Conservation (phyloP, 257 asterid species). For the Coffea canephora region DNA sequence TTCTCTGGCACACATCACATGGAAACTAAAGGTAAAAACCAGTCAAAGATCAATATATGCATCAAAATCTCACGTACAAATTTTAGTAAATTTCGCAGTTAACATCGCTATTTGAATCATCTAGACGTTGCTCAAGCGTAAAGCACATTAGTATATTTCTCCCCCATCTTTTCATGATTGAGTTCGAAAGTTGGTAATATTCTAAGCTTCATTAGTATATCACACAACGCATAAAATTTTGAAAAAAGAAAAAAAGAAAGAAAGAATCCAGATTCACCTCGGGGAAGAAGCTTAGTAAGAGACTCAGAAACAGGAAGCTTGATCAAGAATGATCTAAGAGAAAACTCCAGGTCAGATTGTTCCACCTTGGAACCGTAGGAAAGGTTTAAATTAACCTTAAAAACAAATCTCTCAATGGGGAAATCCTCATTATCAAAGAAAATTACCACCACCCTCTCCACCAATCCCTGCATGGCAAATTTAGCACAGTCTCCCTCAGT, state of each 20-base stretch:
- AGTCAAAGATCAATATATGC: background rate
- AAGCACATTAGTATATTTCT: background rate
- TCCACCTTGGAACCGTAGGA: constrained; percentile 61
- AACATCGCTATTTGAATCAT: background rate
- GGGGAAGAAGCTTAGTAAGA: constrained; percentile 62
- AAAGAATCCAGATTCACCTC: constrained; percentile 36
- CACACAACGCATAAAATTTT: background rate
- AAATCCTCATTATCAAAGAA: constrained; percentile 50
- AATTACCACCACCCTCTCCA: constrained; percentile 83
- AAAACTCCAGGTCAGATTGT: constrained; percentile 62
- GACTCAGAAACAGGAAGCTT: constrained; percentile 77
- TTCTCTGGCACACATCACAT: background rate
- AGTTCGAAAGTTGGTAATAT: too few species aligned
- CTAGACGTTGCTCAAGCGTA: background rate
- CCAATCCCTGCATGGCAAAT: constrained; percentile 54
- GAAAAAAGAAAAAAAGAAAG: background rate
- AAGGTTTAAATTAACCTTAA: constrained; percentile 67
- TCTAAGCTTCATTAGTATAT: too few species aligned
- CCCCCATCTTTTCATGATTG: background rate
- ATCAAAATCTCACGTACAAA: too few species aligned
- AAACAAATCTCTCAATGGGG: constrained; percentile 83
- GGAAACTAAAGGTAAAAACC: background rate
- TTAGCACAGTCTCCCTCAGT: background rate
- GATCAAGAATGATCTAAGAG: constrained; percentile 77
- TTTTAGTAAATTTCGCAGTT: background rate